Base-by-base conservation (phyloP, 202 grass and related monocot genomes). In the Musa balbisiana region DNA sequence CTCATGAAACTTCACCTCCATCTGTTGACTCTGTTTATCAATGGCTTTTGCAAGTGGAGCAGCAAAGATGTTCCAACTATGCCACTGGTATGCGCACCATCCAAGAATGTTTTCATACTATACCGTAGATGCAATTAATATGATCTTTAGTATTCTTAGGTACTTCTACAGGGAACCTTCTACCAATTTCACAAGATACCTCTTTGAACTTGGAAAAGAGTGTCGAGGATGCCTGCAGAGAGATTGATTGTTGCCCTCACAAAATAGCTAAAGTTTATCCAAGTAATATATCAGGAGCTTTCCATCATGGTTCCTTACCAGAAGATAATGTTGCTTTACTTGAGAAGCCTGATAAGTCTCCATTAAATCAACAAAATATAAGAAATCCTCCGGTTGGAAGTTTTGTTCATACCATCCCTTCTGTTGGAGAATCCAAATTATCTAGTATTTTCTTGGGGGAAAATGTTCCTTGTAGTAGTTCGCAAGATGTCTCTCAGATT, bases 401-500 rank as follows among this genome's bases (percentile, higher is more conserved):
- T 79, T 33, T 19, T 79, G 53, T 71, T n/a, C n/a, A 23, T 74
- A 76, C 73, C 43, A 66, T 77, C 52, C 73, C 75, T 71, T 68
- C 72, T 87, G 23, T 51, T 14, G 58, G 23, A 58, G 67, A 85
- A 79, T 64, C 78, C 52, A 65, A 67, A 62, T 50, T 79, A 76
- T 19, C 51, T 69, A 77, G 63, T 69, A 24, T 55, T 10, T 68
- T 50, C 20, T 70, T 74, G 50, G 87, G 81, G 62, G 74, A 85
- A 79, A 81, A n/a, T 67, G 66, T 81, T 80, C 73, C 53, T 80
- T 50, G 65, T 52, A 69, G 71, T 14, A 78, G 67, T 71, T 81
- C 74, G 64, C 80, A 86, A 89, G 90, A 89, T 33, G 74, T 87
- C 75, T 97, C 94, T 72, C 94, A 97, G 82, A 93, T 97, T 72